These are phyloP conservation scores for Acanthamoeba lugdunensis DNA, from an alignment of 208 protist genomes.

Conservation along the genomic window DNA sequence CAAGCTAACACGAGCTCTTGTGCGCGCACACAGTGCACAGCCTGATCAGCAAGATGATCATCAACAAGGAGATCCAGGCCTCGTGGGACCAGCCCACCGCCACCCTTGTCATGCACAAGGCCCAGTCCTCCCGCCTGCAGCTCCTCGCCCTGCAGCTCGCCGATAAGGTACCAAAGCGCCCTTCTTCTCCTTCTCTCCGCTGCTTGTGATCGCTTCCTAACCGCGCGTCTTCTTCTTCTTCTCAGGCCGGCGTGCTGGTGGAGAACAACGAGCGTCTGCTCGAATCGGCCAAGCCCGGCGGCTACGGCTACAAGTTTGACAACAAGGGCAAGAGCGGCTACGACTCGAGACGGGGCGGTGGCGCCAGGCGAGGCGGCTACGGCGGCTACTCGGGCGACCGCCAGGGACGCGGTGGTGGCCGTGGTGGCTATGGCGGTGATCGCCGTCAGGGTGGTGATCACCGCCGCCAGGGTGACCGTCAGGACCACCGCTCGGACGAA, in stretches of 20 bases:
- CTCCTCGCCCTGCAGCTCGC: slow-evolving; percentile 85
- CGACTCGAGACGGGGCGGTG: slow-evolving; percentile 4
- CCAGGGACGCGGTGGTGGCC: neutral
- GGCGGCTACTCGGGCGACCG: slow-evolving; percentile 16
- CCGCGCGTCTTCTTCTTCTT: neutral
- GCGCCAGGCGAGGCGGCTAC: slow-evolving; percentile 47
- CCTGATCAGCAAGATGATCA: slow-evolving; percentile 88
- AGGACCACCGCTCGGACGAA: neutral
- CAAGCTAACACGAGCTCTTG: neutral
- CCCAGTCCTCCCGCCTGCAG: slow-evolving; percentile 86
- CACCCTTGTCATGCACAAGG: slow-evolving; percentile 86
- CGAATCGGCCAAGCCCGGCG: slow-evolving; percentile 34
- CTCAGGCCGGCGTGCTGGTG: slow-evolving; percentile 45
- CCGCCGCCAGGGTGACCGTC: neutral
- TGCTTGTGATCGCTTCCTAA: neutral
- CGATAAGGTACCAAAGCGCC: slow-evolving; percentile 81
- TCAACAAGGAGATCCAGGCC: slow-evolving; percentile 85
- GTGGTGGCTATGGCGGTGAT: slow-evolving; percentile 13
- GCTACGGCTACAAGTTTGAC: slow-evolving; percentile 59
- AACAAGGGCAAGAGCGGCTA: slow-evolving; percentile 29
- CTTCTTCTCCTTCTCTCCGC: neutral
- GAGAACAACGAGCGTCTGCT: slow-evolving; percentile 72
- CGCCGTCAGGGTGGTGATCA: neutral
- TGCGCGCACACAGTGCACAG: slow-evolving; percentile 77
- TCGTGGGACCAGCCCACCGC: slow-evolving; percentile 86